These are phyloP conservation scores for Scheffersomyces quercinus DNA, from an alignment of 1,139 yeast genomes.

Conservation along the genomic window DNA sequence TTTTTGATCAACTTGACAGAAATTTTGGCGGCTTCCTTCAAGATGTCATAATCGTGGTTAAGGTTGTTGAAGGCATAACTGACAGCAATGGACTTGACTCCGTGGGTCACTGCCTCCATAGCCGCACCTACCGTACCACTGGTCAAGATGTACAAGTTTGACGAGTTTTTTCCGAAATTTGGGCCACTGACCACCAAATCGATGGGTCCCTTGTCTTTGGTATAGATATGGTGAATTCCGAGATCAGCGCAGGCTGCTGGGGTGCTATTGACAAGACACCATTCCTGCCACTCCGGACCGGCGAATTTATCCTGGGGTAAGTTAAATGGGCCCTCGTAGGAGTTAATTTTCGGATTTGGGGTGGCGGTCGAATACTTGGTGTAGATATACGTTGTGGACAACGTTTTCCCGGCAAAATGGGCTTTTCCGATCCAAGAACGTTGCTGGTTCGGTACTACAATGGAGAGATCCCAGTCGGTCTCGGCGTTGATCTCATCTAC, in stretches of 20 bases:
- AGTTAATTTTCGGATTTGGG: slow-evolving; percentile 35
- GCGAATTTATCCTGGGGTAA: slow-evolving; percentile 34
- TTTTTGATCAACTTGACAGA: slow-evolving; percentile 63
- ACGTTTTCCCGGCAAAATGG: slow-evolving; percentile 82
- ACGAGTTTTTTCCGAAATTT: slow-evolving; percentile 89
- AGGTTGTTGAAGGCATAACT: slow-evolving; percentile 74
- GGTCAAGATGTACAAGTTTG: slow-evolving; percentile 85
- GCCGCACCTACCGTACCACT: slow-evolving; percentile 99
- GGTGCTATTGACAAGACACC: slow-evolving; percentile 87
- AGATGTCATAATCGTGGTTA: slow-evolving; percentile 52
- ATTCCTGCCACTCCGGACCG: slow-evolving; percentile 57
- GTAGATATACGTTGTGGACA: slow-evolving; percentile 68
- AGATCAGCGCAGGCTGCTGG: slow-evolving; percentile 96
- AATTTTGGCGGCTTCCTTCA: slow-evolving; percentile 67
- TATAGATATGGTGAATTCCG: slow-evolving; percentile 73
- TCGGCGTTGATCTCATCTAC: slow-evolving; percentile 64
- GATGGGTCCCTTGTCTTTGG: slow-evolving; percentile 51
- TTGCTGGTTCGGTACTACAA: slow-evolving; percentile 73
- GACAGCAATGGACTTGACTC: slow-evolving; percentile 72
- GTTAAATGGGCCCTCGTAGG: slow-evolving; percentile 70
- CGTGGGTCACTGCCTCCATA: slow-evolving; percentile 87
- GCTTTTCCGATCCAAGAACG: slow-evolving; percentile 98
- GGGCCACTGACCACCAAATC: slow-evolving; percentile 94
- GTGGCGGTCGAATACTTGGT: slow-evolving; percentile 40
- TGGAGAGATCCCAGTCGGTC: slow-evolving; percentile 84